Evolutionary conservation across 495 filamentous ascomycete genomes (phyloP).

Genomic region (Penicillium taxi): DNA sequence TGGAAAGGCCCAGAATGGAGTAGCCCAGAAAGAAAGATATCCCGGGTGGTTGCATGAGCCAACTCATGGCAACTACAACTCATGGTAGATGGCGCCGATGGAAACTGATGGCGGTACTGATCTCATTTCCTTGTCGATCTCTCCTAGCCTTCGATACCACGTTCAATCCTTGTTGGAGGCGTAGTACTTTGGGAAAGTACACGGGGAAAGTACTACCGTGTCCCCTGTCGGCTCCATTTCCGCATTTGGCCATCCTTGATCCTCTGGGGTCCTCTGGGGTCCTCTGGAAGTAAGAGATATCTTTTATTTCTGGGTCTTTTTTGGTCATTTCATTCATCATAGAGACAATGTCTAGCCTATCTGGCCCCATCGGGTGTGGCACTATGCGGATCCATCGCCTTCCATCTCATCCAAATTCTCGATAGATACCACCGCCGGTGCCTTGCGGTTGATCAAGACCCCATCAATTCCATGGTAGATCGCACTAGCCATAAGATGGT

Average conservation of each 20-base stretch:
- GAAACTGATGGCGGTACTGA: constrained; percentile 2
- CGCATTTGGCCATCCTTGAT: not conserved
- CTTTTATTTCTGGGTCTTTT: not conserved
- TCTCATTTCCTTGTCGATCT: constrained; percentile 13
- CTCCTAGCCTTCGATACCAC: too few species aligned
- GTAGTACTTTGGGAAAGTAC: too few species aligned
- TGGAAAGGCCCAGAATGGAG: not conserved
- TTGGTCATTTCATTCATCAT: constrained; percentile 5
- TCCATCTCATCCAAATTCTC: too few species aligned
- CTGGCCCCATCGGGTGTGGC: constrained; percentile 19
- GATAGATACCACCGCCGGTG: too few species aligned
- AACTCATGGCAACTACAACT: not conserved
- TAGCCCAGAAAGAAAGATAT: not conserved
- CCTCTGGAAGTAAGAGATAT: not conserved
- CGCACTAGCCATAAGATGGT: constrained; percentile 41
- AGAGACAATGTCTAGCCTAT: constrained; percentile 25
- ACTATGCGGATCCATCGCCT: not conserved
- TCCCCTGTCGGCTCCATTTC: constrained; percentile 1
- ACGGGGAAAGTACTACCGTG: constrained; percentile 8
- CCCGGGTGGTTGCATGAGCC: too few species aligned
- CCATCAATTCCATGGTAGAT: constrained; percentile 39
- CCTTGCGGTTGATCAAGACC: constrained; percentile 21
- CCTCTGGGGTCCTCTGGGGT: not conserved
- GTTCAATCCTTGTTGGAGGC: not conserved
- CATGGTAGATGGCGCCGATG: not conserved